Conservation (phyloP, 1,284 basidiomycete genomes). For the Tilletia walkeri region DNA sequence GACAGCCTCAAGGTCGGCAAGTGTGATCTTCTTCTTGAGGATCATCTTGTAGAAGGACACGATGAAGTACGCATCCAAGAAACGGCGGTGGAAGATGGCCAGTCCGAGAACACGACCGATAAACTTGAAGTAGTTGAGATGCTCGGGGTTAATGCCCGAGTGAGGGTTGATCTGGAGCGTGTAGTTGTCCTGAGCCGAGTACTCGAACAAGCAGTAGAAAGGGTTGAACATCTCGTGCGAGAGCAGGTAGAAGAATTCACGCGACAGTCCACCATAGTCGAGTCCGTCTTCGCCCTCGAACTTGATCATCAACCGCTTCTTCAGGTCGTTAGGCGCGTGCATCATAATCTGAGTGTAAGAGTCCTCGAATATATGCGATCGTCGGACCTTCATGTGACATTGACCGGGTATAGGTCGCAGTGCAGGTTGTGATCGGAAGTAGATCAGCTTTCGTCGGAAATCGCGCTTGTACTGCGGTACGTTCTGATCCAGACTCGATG, state of each 20-base stretch:
- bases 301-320: constrained; percentile 96
- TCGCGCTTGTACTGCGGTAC: constrained; percentile 99
- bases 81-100: constrained; percentile 96
- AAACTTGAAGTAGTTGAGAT: constrained; percentile 99
- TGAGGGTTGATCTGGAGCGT: constrained; percentile 98
- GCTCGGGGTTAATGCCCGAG: constrained; percentile 96
- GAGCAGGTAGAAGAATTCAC: constrained; percentile 99
- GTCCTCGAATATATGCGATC: constrained; percentile 92
- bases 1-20: constrained; percentile 52
- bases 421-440: constrained; percentile 96
- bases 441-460: constrained; percentile 96
- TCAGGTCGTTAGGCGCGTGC: constrained; percentile 86
- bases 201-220: constrained; percentile 98
- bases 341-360: constrained; percentile 95
- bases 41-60: constrained; percentile 99
- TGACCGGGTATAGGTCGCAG: constrained; percentile 78
- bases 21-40: constrained; percentile 55
- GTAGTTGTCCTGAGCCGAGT: constrained; percentile 98
- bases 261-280: constrained; percentile 96
- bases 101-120: constrained; percentile 90
- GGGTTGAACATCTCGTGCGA: constrained; percentile 76
- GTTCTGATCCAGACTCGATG: constrained; percentile 79
- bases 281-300: constrained; percentile 98
- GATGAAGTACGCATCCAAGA: constrained; percentile 98
- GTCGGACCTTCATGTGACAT: constrained; percentile 91